A percentile compares a stretch with the other conserved stretches of the same genome.
phyloP scores from a whole-genome alignment of 2,329 filamentous ascomycete species.

The Penicillium brasilianum region DNA sequence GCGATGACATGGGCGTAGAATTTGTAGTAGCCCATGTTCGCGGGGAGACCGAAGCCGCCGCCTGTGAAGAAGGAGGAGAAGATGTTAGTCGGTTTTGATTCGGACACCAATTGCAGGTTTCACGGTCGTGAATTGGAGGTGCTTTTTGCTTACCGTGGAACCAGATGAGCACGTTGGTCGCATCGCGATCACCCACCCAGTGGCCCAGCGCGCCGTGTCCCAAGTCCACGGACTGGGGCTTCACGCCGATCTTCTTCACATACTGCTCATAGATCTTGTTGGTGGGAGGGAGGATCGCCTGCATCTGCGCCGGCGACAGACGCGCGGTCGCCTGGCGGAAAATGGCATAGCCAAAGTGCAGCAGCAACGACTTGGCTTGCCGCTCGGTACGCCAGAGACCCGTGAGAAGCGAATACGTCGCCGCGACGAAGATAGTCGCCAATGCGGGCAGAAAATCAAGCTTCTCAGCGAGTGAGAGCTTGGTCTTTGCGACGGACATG shows the following conservation, averaged over 20 bases:
- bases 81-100: neutral
- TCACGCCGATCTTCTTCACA: slow-evolving; percentile 30
- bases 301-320: slow-evolving; percentile 37
- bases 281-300: slow-evolving; percentile 35
- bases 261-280: slow-evolving; percentile 39
- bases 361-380: slow-evolving; percentile 37
- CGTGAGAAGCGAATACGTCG: slow-evolving; percentile 37
- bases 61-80: slow-evolving; percentile 41
- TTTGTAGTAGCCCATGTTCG: slow-evolving; percentile 53
- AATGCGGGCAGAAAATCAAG: slow-evolving; percentile 43
- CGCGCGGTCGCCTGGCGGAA: slow-evolving; percentile 40
- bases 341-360: slow-evolving; percentile 44
- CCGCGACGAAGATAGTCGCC: slow-evolving; percentile 32
- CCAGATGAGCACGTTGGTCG: slow-evolving; percentile 47
- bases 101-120: neutral
- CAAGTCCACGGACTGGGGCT: slow-evolving; percentile 38
- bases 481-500: slow-evolving; percentile 28
- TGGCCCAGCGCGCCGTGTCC: slow-evolving; percentile 43
- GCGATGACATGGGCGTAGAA: slow-evolving; percentile 54
- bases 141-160: slow-evolving; percentile 39
- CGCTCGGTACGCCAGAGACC: slow-evolving; percentile 35
- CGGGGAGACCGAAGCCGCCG: slow-evolving; percentile 61
- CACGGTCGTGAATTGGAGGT: neutral
- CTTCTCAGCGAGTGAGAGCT: slow-evolving; percentile 38
- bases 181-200: slow-evolving; percentile 45